Conservation (phyloP, 2,329 filamentous ascomycete species). For the Hirsutella minnesotensis region DNA sequence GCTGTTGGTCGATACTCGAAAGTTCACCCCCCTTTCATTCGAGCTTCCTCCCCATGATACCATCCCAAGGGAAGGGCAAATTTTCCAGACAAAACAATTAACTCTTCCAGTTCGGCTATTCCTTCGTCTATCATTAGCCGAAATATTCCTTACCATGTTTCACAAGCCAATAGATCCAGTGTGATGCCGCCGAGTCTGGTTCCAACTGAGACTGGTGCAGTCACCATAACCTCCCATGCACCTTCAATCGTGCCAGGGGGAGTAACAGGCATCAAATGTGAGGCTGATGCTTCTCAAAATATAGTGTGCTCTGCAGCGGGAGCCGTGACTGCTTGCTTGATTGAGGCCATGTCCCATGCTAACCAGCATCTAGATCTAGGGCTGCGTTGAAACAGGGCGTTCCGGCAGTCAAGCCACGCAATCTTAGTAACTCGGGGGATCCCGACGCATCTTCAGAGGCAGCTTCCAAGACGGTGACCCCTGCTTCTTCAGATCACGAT, state of each 20-base stretch:
- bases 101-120: not conserved
- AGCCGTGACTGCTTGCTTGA: too few relatives aligned
- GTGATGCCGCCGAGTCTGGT: slow-evolving; percentile 25
- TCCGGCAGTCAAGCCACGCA: too few relatives aligned
- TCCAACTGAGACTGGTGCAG: slow-evolving; percentile 36
- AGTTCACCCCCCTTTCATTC: too few relatives aligned
- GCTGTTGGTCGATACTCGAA: too few relatives aligned
- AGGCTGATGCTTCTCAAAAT: not conserved
- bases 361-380: too few relatives aligned
- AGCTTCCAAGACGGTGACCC: too few relatives aligned
- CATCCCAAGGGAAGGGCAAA: too few relatives aligned
- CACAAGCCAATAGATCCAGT: slow-evolving; percentile 30
- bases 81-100: too few relatives aligned
- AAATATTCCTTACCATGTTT: not conserved
- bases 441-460: too few relatives aligned
- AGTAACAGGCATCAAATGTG: not conserved
- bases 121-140: not conserved
- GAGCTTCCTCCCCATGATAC: not conserved
- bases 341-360: too few relatives aligned
- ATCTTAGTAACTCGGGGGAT: too few relatives aligned
- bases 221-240: slow-evolving; percentile 34
- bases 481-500: not conserved
- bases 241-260: slow-evolving; percentile 18
- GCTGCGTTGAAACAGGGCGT: too few relatives aligned
- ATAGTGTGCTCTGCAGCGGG: not conserved